Evolutionary conservation across 2,329 filamentous ascomycete species (phyloP).

Genomic region (Podosphaera fusca): DNA sequence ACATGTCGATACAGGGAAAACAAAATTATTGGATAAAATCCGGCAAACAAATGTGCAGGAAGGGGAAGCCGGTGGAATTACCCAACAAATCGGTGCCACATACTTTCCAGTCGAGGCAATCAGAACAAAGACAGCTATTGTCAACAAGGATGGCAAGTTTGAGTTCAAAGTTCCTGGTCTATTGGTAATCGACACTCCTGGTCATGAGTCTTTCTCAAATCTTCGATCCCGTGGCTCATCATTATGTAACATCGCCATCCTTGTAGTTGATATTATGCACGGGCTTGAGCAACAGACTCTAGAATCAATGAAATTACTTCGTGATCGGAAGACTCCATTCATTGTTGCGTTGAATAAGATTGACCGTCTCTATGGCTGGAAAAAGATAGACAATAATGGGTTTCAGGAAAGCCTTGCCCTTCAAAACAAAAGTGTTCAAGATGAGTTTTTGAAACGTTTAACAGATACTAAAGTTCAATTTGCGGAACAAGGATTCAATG

Average conservation of each 20-base stretch:
- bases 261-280: constrained; percentile 99
- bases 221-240: constrained; percentile 89
- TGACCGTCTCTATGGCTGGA: constrained; percentile 97
- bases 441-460: constrained; percentile 79
- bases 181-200: constrained; percentile 89
- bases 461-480: constrained; percentile 85
- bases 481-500: constrained; percentile 91
- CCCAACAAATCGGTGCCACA: constrained; percentile 96
- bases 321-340: constrained; percentile 89
- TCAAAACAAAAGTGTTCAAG: constrained; percentile 81
- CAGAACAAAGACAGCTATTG: constrained; percentile 72
- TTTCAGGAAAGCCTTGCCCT: constrained; percentile 79
- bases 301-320: constrained; percentile 85
- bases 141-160: constrained; percentile 75
- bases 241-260: constrained; percentile 95
- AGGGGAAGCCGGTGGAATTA: constrained; percentile 97
- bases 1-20: constrained; percentile 99
- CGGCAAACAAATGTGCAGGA: constrained; percentile 97
- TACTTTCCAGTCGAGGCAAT: constrained; percentile 96
- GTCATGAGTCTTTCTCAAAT: constrained; percentile 99
- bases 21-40: constrained; percentile 96
- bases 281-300: constrained; percentile 91
- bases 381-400: constrained; percentile 94
- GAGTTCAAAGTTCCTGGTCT: constrained; percentile 96
- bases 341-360: constrained; percentile 99